phyloP scores from a whole-genome alignment of 164 flowering plant genomes.

The Tinospora cordifolia region DNA sequence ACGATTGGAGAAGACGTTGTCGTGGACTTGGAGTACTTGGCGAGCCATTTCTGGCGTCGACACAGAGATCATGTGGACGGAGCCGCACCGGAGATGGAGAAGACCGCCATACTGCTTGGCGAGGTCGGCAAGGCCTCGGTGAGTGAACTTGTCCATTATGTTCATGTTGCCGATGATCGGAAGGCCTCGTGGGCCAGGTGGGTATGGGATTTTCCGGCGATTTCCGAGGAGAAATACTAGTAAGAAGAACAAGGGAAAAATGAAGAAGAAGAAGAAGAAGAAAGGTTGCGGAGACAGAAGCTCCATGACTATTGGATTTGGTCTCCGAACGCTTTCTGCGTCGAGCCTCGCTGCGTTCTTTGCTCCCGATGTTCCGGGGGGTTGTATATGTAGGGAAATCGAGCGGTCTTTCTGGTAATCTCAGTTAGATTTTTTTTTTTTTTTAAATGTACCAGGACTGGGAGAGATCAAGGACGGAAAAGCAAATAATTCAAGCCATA shows the following conservation, averaged over 20 bases:
- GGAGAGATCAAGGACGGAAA: no score
- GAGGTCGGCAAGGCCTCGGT: constrained; percentile 68
- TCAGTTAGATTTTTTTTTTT: no score
- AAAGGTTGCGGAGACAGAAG: constrained; percentile 14
- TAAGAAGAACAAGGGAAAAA: constrained; percentile 24
- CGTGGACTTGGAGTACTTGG: no score
- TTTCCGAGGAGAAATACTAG: constrained; percentile 14
- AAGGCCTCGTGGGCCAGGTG: constrained; percentile 68
- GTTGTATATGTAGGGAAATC: no score
- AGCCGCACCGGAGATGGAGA: constrained; percentile 52
- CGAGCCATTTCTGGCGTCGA: constrained; percentile 38
- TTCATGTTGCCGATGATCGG: constrained; percentile 74
- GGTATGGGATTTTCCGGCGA: constrained; percentile 39
- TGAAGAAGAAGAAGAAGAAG: constrained; percentile 14
- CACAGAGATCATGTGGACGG: constrained; percentile 47
- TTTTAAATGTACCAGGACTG: no score
- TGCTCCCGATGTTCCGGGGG: no score
- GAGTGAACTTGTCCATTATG: constrained; percentile 75
- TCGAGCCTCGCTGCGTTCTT: no score
- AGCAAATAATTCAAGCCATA: no score
- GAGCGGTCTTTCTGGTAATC: no score
- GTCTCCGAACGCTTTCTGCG: no score
- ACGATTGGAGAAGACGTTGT: no score
- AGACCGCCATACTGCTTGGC: constrained; percentile 63
- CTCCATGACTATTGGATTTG: constrained; percentile 16